A percentile compares a stretch with the other conserved stretches of the same genome.
These are phyloP conservation scores for Delonix regia DNA, from an alignment of 306 rosid species.

Conservation along the genomic window DNA sequence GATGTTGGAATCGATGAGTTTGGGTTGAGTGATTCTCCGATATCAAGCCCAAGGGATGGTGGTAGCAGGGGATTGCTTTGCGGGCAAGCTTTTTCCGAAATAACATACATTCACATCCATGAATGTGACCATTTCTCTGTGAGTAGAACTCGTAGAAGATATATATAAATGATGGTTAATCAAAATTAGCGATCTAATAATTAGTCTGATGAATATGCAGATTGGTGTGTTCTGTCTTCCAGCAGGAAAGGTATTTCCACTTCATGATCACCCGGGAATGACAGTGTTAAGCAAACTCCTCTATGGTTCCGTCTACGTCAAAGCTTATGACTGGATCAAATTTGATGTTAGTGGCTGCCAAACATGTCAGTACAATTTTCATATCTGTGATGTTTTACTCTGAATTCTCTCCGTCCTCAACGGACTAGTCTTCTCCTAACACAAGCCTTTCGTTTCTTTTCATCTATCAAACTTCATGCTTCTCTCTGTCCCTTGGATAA, in stretches of 20 bases:
- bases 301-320: conserved; percentile 52
- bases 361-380: conserved; percentile 47
- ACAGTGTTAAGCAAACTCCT: conserved; percentile 73
- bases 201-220: conserved; percentile 37
- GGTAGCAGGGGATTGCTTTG: conserved; percentile 45
- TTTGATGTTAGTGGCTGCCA: conserved; percentile 18
- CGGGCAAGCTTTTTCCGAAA: conserved; percentile 46
- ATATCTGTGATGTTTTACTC: background rate
- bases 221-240: conserved; percentile 72
- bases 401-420: background rate
- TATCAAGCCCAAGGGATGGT: conserved; percentile 28
- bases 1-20: conserved; percentile 66
- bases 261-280: conserved; percentile 78
- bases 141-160: background rate
- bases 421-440: background rate
- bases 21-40: conserved; percentile 36
- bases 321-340: conserved; percentile 70
- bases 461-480: background rate
- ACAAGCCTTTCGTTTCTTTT: background rate
- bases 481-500: background rate
- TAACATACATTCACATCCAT: conserved; percentile 67
- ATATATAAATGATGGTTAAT: background rate
- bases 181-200: background rate
- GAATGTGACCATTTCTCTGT: conserved; percentile 66
- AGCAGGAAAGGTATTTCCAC: conserved; percentile 57